Base-by-base conservation (phyloP, 352 stramenopile species). In the Aphanomyces cochlioides region DNA sequence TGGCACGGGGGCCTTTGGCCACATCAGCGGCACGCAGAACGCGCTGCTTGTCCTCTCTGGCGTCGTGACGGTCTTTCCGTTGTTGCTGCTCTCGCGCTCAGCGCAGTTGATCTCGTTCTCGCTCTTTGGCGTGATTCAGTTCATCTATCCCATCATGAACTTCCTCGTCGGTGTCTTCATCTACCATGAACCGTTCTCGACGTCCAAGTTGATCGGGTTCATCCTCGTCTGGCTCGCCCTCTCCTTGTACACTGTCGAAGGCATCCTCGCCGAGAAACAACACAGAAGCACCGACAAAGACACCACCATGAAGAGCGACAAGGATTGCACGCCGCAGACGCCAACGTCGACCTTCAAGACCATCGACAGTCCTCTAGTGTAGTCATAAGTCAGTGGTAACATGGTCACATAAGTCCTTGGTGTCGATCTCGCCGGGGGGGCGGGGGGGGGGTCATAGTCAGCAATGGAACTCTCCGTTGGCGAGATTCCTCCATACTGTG, bases 41-140 rank as follows among this genome's bases (percentile, higher is more conserved):
- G 36, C 43, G 3, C n/a, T 39, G 0, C 15, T 61, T 6, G 54
- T 61, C 36, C 28, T 21, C 6, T 19, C 54, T 12, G 21, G 54
- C 7, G 3, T 61, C 54, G 54, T 38, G 34, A 61, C 54, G 6
- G 54, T 61, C 17, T 12, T 38, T 3, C 60, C 60, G 47, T 37
- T 67, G 19, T 6, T 67, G 6, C 28, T 67, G 28, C 54, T 56
- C 21, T 67, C 60, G 47, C 17, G 38, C 19, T 37, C 28, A 12
- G 60, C 60, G 19, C 50, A 67, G 21, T 19, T 15, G 7, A 41
- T 67, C 17, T 34, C 41, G 10, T 34, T 67, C 28, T 56, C 60
- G 41, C 60, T 67, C 15, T 41, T 67, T 13, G 60, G 60, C 19
- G 28, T 67, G n/a, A n/a, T 67, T 10, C 60, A 67, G 28, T 67